Evolutionary conservation across 345 rosid genomes (phyloP), one percentile per base, ranked within the genome.

Genomic region (Adansonia digitata): DNA sequence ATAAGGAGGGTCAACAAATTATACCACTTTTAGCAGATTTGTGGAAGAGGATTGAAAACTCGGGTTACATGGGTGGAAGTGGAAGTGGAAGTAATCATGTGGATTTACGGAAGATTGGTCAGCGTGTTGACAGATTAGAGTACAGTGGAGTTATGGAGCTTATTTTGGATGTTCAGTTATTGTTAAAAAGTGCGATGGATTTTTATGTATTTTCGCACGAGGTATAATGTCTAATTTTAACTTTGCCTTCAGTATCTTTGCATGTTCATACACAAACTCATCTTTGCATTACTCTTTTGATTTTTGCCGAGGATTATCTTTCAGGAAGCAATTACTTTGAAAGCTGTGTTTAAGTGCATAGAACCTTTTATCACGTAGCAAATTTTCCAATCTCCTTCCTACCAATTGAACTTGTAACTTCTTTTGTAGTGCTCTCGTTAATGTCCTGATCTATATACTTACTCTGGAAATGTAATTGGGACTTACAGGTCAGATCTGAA

Each of bases 1-100:
- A 85, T 61, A 96, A 93, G 83, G 98, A 96, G 85, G 99, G 99
- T 64, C 94, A 87, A 79, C 94, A 92, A 69, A 92, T 96, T 80
- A 92, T 93, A 66, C 99, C 99, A 52, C 88, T 93, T 81, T 84
- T 96, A 76, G 88, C 97, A 7, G 88, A 86, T 81, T 77, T 96
- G 73, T 96, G 99, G 99, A 96, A 85, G 83, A 88, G 87, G 85
- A 88, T 87, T 69, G 96, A 87, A 83, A 89, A 80, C 81, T 77
- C 89, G 65, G 86, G 88, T 77, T 78, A 83, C 82, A 78, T 77
- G 74, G 84, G 31, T 55, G 62, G 62, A 56, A 56, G 91, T 82
- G 89, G 90, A 78, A 86, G 83, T 52, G 93, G 89, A 70, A 89
- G 77, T 72, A 89, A 83, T 82, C 86, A 87, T 71, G 81, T 96